phyloP scores from a whole-genome alignment of 208 protist genomes.

The Trypanosoma melophagium region DNA sequence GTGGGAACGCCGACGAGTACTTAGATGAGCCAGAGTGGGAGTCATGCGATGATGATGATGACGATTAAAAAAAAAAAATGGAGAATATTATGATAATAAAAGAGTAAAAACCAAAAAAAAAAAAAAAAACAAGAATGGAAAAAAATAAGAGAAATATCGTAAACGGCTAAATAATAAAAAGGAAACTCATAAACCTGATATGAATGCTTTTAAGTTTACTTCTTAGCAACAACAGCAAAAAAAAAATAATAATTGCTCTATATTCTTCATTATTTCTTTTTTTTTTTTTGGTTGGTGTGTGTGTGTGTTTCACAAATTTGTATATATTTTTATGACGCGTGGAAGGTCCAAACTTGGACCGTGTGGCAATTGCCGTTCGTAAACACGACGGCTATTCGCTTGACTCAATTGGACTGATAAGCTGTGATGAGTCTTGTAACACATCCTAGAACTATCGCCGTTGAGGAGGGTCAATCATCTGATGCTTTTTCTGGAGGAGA shows the following conservation, averaged over 20 bases:
- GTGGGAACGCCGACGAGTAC: slow-evolving; percentile 32
- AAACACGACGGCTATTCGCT: neutral
- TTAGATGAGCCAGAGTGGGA: slow-evolving; percentile 79
- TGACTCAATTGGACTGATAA: neutral
- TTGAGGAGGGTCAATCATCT: slow-evolving; percentile 20
- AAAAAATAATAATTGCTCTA: too few species aligned
- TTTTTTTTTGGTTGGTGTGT: slow-evolving; percentile 1
- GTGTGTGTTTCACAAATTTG: too few species aligned
- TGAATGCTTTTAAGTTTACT: neutral
- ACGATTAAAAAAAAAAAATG: slow-evolving; percentile 18
- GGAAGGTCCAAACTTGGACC: too few species aligned
- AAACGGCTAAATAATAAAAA: neutral
- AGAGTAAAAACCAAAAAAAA: neutral
- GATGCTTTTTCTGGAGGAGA: slow-evolving; percentile 11
- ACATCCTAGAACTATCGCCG: slow-evolving; percentile 30
- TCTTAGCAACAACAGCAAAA: neutral
- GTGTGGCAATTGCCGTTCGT: too few species aligned
- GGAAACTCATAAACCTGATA: neutral
- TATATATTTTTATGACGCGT: too few species aligned
- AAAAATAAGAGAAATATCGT: neutral
- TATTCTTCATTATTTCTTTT: neutral
- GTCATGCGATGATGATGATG: slow-evolving; percentile 59
- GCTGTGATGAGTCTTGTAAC: slow-evolving; percentile 56
- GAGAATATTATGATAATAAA: neutral
- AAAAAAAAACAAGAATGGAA: slow-evolving; percentile 10